These are phyloP conservation scores for Nothophoma quercina DNA, from an alignment of 2,329 filamentous ascomycete genomes.

Conservation along the genomic window DNA sequence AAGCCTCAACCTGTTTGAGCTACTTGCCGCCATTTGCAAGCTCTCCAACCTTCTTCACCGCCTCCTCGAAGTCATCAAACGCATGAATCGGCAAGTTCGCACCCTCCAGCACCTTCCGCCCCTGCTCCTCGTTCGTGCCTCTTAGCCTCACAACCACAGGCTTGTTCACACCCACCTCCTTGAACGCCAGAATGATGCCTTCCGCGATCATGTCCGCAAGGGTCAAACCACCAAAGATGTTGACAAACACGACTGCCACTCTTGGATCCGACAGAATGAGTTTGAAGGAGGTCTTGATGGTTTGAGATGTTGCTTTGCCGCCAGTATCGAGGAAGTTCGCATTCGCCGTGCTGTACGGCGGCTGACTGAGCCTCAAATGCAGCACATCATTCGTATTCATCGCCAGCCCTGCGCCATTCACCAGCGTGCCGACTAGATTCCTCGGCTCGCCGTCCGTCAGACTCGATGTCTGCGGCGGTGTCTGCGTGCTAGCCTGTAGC, in stretches of 20 bases:
- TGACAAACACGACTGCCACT: conserved; percentile 76
- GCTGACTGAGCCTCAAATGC: conserved; percentile 65
- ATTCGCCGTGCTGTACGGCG: conserved; percentile 60
- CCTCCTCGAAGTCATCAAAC: conserved; percentile 78
- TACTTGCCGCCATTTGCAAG: conserved; percentile 28
- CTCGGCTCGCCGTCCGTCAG: conserved; percentile 36
- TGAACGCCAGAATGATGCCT: conserved; percentile 76
- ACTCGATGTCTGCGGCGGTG: conserved; percentile 12
- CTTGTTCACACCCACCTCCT: conserved; percentile 67
- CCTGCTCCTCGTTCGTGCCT: conserved; percentile 76
- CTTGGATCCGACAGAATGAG: conserved; percentile 75
- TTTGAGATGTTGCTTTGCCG: conserved; percentile 83
- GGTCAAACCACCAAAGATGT: conserved; percentile 75
- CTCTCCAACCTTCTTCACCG: conserved; percentile 51
- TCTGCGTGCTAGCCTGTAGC: conserved; percentile 7
- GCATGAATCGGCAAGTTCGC: conserved; percentile 73
- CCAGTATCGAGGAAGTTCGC: conserved; percentile 91
- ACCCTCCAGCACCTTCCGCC: conserved; percentile 72
- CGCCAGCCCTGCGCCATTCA: conserved; percentile 87
- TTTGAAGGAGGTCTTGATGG: conserved; percentile 78
- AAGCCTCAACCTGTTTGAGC: background rate
- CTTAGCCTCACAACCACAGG: conserved; percentile 80
- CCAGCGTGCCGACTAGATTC: conserved; percentile 78
- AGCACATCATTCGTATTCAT: conserved; percentile 92
- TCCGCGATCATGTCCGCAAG: conserved; percentile 83